Evolutionary conservation across 2,329 filamentous ascomycete genomes (phyloP).

Genomic region (Hypoxylon sp.): DNA sequence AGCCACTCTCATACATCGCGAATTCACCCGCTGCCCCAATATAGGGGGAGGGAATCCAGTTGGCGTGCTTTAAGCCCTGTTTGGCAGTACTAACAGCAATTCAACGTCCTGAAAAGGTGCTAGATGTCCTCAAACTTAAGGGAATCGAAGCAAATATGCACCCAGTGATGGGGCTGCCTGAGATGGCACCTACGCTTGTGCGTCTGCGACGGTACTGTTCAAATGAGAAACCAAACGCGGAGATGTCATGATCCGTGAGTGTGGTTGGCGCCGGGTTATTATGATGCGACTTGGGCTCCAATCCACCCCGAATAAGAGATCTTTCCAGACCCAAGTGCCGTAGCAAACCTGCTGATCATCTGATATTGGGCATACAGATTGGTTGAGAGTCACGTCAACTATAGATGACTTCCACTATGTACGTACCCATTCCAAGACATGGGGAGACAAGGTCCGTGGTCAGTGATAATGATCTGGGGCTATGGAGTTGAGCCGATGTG

Average conservation of each 20-base stretch:
- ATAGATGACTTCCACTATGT: constrained; percentile 21
- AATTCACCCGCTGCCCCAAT: not conserved
- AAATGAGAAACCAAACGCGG: not conserved
- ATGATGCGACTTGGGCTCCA: not conserved
- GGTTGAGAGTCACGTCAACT: constrained; percentile 1
- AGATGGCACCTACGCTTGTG: not conserved
- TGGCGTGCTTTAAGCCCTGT: not conserved
- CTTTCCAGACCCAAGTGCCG: constrained; percentile 9
- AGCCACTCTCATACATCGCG: constrained; percentile 30
- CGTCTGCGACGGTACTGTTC: not conserved
- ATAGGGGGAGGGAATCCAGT: not conserved
- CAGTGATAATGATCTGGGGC: constrained; percentile 1
- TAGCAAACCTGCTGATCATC: constrained; percentile 10
- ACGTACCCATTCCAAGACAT: constrained; percentile 10
- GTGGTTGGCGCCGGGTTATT: not conserved
- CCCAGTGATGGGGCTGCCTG: not conserved
- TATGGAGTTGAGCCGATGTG: not conserved
- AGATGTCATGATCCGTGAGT: not conserved
- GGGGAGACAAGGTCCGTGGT: constrained; percentile 13
- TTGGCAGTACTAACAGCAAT: not conserved
- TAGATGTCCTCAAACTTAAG: not conserved
- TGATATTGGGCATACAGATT: constrained; percentile 16
- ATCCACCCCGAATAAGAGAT: not conserved
- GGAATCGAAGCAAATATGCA: not conserved
- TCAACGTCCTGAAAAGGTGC: not conserved